Conservation (phyloP, 176 grass and related monocot genomes). For the Coix lacrymajobi region DNA sequence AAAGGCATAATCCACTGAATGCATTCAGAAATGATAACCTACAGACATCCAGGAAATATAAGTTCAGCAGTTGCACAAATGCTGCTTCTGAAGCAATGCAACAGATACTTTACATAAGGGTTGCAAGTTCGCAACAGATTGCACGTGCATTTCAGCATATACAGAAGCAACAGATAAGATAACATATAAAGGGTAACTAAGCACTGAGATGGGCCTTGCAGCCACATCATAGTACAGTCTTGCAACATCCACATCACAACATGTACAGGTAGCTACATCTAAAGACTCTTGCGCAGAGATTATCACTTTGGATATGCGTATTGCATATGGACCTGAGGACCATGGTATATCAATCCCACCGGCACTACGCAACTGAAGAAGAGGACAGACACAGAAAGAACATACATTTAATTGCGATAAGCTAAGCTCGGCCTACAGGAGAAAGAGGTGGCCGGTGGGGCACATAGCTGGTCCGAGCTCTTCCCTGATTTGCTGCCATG, state of each 20-base stretch:
- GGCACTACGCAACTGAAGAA: slow-evolving; percentile 8
- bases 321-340: slow-evolving; percentile 5
- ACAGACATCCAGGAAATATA: not conserved
- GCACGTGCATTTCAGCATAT: not conserved
- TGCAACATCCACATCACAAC: slow-evolving; percentile 21
- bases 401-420: not conserved
- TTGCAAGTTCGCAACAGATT: not conserved
- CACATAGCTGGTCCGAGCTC: slow-evolving; percentile 57
- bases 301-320: slow-evolving; percentile 22
- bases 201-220: slow-evolving; percentile 49
- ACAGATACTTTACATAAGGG: not conserved
- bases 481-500: slow-evolving; percentile 26
- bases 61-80: not conserved
- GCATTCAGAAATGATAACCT: not conserved
- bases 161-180: not conserved
- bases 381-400: slow-evolving; percentile 9
- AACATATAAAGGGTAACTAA: slow-evolving; percentile 23
- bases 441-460: slow-evolving; percentile 68
- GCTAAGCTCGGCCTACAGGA: slow-evolving; percentile 78
- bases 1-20: not conserved
- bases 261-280: slow-evolving; percentile 36
- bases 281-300: slow-evolving; percentile 20
- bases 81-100: not conserved
- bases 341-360: slow-evolving; percentile 34
- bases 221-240: slow-evolving; percentile 31